phyloP scores from a whole-genome alignment of 2,329 filamentous ascomycete genomes.

The Sporothrix schenckii region DNA sequence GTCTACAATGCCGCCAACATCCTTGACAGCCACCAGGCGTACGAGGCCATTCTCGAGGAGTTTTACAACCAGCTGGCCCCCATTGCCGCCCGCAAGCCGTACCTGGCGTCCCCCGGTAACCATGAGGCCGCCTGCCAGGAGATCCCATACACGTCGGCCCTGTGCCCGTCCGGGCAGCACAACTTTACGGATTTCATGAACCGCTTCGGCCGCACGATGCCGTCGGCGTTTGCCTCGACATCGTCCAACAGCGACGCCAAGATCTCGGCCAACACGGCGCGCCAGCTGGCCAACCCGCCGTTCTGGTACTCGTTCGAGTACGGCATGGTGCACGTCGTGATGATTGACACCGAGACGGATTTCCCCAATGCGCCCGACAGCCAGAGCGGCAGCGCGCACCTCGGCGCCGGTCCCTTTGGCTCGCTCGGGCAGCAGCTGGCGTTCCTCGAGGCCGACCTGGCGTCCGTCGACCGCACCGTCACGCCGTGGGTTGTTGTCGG shows the following conservation, averaged over 20 bases:
- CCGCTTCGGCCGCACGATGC: constrained; percentile 58
- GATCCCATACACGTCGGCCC: constrained; percentile 43
- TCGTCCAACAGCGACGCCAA: constrained; percentile 50
- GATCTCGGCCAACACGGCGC: constrained; percentile 51
- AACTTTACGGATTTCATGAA: constrained; percentile 65
- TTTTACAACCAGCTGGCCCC: constrained; percentile 64
- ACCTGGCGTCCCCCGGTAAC: constrained; percentile 62
- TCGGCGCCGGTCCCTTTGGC: constrained; percentile 57
- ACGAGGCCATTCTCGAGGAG: constrained; percentile 96
- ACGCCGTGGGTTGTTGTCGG: constrained; percentile 57
- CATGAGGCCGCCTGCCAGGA: constrained; percentile 60
- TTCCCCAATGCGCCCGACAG: constrained; percentile 54
- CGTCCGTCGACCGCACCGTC: constrained; percentile 57
- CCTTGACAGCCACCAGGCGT: constrained; percentile 86
- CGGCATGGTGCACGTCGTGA: constrained; percentile 58
- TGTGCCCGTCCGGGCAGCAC: constrained; percentile 57
- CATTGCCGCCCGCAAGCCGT: constrained; percentile 57
- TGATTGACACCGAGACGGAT: constrained; percentile 62
- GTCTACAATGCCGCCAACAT: constrained; percentile 51
- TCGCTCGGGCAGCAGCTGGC: constrained; percentile 53
- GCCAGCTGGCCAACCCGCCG: constrained; percentile 52
- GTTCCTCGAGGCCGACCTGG: constrained; percentile 59
- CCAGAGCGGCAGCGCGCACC: constrained; percentile 40
- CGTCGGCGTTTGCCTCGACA: constrained; percentile 53
- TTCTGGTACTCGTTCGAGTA: constrained; percentile 66